phyloP scores from a whole-genome alignment of 2,329 filamentous ascomycete species.

The Claviceps sp. region DNA sequence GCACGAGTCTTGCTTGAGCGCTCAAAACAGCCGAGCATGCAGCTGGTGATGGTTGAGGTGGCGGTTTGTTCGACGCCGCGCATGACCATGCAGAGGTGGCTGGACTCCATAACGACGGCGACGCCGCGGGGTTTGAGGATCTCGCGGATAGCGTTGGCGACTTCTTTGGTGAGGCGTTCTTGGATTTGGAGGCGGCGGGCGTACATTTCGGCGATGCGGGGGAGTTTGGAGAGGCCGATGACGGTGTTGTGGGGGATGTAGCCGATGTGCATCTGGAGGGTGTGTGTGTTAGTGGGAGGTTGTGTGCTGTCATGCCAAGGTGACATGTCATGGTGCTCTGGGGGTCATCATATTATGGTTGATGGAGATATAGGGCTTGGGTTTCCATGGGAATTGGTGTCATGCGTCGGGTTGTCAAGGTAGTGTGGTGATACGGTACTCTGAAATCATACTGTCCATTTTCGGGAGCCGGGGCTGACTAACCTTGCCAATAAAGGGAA shows the following conservation, averaged over 20 bases:
- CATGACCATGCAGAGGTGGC: slow-evolving; percentile 98
- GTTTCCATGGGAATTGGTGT: too few relatives aligned
- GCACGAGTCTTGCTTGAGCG: slow-evolving; percentile 86
- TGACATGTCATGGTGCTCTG: not conserved
- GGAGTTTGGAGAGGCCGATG: slow-evolving; percentile 89
- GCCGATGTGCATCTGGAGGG: slow-evolving; percentile 82
- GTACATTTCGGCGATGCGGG: slow-evolving; percentile 95
- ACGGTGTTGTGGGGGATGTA: slow-evolving; percentile 90
- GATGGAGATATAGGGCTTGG: too few relatives aligned
- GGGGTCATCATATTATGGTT: too few relatives aligned
- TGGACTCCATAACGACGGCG: slow-evolving; percentile 93
- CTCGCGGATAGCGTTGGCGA: slow-evolving; percentile 86
- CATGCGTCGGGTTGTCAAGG: too few relatives aligned
- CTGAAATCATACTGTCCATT: not conserved
- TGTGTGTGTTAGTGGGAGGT: not conserved
- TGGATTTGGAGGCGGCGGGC: slow-evolving; percentile 86
- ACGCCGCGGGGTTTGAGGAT: slow-evolving; percentile 89
- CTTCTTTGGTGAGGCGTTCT: slow-evolving; percentile 90
- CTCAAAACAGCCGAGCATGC: slow-evolving; percentile 93
- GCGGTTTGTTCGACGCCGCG: slow-evolving; percentile 89
- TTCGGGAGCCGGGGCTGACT: slow-evolving; percentile 1
- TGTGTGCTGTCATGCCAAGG: not conserved
- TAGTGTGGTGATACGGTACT: too few relatives aligned
- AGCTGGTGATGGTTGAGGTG: slow-evolving; percentile 84
- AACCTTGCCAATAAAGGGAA: slow-evolving; percentile 92